Evolutionary conservation across 2,329 filamentous ascomycete genomes (phyloP).

Genomic region (Calonectria pseudoturangicola): DNA sequence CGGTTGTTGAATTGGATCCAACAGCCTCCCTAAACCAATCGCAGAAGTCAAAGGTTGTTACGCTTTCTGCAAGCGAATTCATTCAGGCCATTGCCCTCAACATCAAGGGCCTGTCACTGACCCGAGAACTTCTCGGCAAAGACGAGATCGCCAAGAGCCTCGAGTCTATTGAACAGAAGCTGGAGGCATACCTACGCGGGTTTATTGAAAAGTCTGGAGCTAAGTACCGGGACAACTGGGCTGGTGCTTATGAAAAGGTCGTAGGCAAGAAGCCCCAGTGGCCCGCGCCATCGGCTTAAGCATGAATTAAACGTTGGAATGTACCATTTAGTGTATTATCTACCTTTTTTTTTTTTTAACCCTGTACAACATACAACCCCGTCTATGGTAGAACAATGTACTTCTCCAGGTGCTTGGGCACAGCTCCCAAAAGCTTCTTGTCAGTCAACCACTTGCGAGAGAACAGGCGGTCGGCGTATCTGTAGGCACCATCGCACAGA

Average conservation of each 20-base stretch:
- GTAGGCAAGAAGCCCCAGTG: constrained; percentile 56
- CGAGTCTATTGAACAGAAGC: constrained; percentile 60
- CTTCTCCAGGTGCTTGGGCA: constrained; percentile 90
- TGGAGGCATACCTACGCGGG: constrained; percentile 62
- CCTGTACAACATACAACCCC: constrained; percentile 52
- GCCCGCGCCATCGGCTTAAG: constrained; percentile 39
- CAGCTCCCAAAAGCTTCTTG: constrained; percentile 87
- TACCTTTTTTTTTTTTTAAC: constrained; percentile 43
- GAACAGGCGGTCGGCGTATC: constrained; percentile 96
- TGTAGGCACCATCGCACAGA: constrained; percentile 96
- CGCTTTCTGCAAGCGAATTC: constrained; percentile 54
- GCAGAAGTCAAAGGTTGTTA: background rate
- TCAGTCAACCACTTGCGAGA: constrained; percentile 91
- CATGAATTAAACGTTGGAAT: constrained; percentile 43
- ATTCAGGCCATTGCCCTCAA: constrained; percentile 56
- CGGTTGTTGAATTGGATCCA: constrained; percentile 29
- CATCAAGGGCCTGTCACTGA: constrained; percentile 66
- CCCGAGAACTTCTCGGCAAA: constrained; percentile 63
- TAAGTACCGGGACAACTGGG: constrained; percentile 48
- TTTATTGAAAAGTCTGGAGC: constrained; percentile 48
- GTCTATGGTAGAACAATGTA: constrained; percentile 91
- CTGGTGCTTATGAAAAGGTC: constrained; percentile 52
- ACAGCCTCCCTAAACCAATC: constrained; percentile 33
- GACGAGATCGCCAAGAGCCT: constrained; percentile 55
- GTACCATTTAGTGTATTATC: constrained; percentile 54